Conservation (phyloP, 139 green algal species). For the Ulvella scutata region DNA sequence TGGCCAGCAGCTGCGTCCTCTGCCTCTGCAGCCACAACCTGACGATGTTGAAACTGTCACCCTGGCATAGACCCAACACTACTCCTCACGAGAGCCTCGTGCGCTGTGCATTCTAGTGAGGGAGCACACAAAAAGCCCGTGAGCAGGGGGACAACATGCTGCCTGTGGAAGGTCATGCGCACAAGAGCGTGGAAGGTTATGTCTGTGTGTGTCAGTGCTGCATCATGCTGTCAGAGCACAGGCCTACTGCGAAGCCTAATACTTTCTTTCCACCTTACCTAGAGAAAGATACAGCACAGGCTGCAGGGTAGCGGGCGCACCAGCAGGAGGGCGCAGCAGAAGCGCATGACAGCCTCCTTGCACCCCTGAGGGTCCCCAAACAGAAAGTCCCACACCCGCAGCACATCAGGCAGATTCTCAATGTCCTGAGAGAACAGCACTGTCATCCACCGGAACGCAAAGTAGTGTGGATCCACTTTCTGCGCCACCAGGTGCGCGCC, state of each 20-base stretch:
- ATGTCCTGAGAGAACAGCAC: slow-evolving; percentile 7
- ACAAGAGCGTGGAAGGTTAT: too few relatives aligned
- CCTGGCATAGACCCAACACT: too few relatives aligned
- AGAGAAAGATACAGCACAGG: neutral
- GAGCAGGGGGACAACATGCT: too few relatives aligned
- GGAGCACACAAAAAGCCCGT: too few relatives aligned
- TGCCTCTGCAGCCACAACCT: neutral
- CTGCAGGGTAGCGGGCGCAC: neutral
- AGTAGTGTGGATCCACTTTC: slow-evolving; percentile 4
- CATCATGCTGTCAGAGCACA: too few relatives aligned
- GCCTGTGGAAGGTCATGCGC: too few relatives aligned
- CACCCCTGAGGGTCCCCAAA: neutral
- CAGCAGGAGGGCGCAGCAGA: neutral
- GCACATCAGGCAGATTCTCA: neutral
- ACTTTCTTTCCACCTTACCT: too few relatives aligned
- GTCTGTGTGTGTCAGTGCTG: too few relatives aligned
- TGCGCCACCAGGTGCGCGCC: slow-evolving; percentile 2
- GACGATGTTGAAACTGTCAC: too few relatives aligned
- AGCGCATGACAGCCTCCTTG: neutral
- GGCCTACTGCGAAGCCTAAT: too few relatives aligned
- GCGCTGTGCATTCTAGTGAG: too few relatives aligned
- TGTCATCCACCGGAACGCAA: slow-evolving; percentile 11
- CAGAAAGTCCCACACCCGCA: slow-evolving; percentile 4
- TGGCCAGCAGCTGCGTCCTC: neutral
- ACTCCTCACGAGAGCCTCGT: too few relatives aligned